Evolutionary conservation across 257 asterid species (phyloP).

Genomic region (Solanum sitiens): DNA sequence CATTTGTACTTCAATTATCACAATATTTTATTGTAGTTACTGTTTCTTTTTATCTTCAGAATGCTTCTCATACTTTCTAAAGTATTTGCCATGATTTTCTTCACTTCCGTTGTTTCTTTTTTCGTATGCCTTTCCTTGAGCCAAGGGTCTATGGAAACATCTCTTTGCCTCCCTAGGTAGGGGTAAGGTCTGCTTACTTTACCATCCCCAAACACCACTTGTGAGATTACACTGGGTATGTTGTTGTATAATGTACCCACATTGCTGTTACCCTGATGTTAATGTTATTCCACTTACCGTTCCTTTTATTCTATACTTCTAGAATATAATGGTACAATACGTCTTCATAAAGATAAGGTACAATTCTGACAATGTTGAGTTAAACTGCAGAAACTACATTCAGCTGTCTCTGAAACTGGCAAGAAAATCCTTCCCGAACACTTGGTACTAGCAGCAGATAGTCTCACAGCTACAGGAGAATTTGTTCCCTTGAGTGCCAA

Average conservation of each 20-base stretch:
- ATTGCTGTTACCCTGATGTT: neutral
- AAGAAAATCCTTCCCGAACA: slow-evolving; percentile 78
- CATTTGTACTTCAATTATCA: neutral
- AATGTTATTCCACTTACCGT: neutral
- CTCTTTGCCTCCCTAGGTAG: neutral
- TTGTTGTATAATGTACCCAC: neutral
- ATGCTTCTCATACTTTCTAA: neutral
- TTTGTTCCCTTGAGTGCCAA: slow-evolving; percentile 58
- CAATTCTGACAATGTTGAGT: slow-evolving; percentile 12
- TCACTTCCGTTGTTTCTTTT: neutral
- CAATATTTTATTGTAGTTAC: neutral
- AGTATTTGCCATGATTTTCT: neutral
- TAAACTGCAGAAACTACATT: slow-evolving; percentile 53
- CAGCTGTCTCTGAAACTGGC: slow-evolving; percentile 65
- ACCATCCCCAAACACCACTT: neutral
- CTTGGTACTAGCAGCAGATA: slow-evolving; percentile 60
- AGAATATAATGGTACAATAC: neutral
- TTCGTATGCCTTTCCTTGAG: neutral
- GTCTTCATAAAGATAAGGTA: neutral
- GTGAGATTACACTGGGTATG: neutral
- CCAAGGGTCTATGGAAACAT: neutral
- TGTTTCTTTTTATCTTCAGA: neutral
- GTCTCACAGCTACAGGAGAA: slow-evolving; percentile 73
- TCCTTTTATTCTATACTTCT: neutral
- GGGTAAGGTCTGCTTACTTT: neutral